Percentiles rank a stretch among this genome's conserved stretches.
These are phyloP conservation scores for Clausena lansium DNA, from an alignment of 345 rosid species.

Conservation along the genomic window DNA sequence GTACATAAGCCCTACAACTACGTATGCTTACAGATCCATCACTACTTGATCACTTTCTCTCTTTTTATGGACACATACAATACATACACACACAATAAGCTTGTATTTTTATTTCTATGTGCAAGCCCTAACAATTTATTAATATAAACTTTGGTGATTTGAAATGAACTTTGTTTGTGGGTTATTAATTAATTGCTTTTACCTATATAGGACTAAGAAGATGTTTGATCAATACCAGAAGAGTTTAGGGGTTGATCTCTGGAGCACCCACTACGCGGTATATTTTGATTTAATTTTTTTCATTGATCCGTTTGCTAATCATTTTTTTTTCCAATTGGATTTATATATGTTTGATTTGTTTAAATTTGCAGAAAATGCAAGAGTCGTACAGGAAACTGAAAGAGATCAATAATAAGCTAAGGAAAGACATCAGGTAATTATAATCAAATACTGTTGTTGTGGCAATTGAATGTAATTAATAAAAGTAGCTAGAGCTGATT, in stretches of 20 bases:
- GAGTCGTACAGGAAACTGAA: slow-evolving; percentile 42
- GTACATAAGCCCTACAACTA: slow-evolving; percentile 43
- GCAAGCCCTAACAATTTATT: neutral
- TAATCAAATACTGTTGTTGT: too few species aligned
- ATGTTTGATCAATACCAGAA: slow-evolving; percentile 51
- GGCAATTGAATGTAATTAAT: neutral
- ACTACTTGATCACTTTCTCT: neutral
- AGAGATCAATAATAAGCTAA: slow-evolving; percentile 47
- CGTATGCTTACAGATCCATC: slow-evolving; percentile 29
- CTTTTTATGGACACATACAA: too few species aligned
- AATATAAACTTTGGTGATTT: neutral
- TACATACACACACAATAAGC: neutral
- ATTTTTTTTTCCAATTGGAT: neutral
- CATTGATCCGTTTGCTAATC: neutral
- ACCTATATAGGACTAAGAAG: slow-evolving; percentile 35
- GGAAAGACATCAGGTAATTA: slow-evolving; percentile 47
- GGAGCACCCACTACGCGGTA: slow-evolving; percentile 61
- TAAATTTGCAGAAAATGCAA: slow-evolving; percentile 51
- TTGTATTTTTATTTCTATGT: neutral
- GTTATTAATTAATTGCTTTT: too few species aligned
- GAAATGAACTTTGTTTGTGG: neutral
- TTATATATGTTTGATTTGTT: neutral
- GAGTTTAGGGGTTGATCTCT: slow-evolving; percentile 45
- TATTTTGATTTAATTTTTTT: neutral
- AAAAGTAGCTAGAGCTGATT: neutral